These are phyloP conservation scores for Cladophialophora chaetospira DNA, from an alignment of 2,329 filamentous ascomycete genomes.

Conservation along the genomic window DNA sequence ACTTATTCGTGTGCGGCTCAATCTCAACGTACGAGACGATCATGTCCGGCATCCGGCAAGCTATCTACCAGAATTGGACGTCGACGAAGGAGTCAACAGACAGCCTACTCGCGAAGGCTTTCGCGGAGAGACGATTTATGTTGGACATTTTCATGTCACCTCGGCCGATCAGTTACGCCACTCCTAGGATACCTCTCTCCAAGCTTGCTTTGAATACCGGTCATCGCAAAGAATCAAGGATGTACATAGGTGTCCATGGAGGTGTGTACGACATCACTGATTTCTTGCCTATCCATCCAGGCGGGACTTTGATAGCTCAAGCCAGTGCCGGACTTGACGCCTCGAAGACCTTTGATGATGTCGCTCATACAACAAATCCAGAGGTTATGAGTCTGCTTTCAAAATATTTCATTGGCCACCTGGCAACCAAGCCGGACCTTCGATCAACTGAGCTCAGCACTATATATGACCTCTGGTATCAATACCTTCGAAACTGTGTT, in stretches of 20 bases:
- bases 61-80: conserved; percentile 56
- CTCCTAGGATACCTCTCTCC: conserved; percentile 54
- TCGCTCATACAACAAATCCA: conserved; percentile 20
- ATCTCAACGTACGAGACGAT: conserved; percentile 56
- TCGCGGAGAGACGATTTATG: conserved; percentile 60
- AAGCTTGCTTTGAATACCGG: conserved; percentile 55
- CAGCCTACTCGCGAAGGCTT: conserved; percentile 54
- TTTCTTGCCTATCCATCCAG: conserved; percentile 19
- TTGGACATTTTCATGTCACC: conserved; percentile 61
- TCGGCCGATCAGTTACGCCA: conserved; percentile 54
- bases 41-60: conserved; percentile 58
- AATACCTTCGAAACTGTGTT: conserved; percentile 21
- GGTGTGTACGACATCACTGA: conserved; percentile 23
- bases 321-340: conserved; percentile 22
- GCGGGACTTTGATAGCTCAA: conserved; percentile 19
- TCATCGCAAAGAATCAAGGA: conserved; percentile 40
- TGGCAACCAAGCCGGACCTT: conserved; percentile 18
- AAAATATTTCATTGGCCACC: conserved; percentile 20
- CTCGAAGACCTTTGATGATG: conserved; percentile 22
- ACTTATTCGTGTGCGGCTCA: conserved; percentile 55
- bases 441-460: conserved; percentile 12
- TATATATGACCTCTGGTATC: conserved; percentile 24
- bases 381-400: conserved; percentile 22
- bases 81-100: conserved; percentile 56
- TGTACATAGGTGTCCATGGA: conserved; percentile 21